phyloP scores from a whole-genome alignment of 257 asterid species.

The Solanum chiquidenum region DNA sequence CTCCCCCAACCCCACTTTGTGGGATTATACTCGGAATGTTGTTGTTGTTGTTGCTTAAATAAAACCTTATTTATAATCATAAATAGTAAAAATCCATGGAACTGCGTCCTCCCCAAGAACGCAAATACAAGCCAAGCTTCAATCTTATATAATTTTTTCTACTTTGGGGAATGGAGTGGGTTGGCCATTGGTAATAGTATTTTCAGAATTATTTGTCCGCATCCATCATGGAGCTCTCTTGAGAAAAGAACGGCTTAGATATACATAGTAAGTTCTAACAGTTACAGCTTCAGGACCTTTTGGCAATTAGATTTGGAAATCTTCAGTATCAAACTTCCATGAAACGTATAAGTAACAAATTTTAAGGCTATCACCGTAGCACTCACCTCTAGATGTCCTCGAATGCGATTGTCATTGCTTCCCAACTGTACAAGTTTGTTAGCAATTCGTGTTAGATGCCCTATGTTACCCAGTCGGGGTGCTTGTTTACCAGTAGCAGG shows the following conservation, averaged over 20 bases:
- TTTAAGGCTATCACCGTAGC: not conserved
- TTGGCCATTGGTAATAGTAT: not conserved
- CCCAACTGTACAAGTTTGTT: conserved; percentile 69
- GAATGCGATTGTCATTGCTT: conserved; percentile 38
- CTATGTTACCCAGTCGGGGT: conserved; percentile 76
- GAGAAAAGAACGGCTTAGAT: not conserved
- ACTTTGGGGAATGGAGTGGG: not conserved
- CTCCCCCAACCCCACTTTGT: not conserved
- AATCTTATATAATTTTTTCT: not conserved
- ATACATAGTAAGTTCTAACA: not conserved
- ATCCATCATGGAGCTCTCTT: not conserved
- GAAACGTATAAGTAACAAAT: not conserved
- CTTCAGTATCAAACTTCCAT: not conserved
- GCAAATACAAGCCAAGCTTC: not conserved
- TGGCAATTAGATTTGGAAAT: not conserved
- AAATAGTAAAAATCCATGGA: not conserved
- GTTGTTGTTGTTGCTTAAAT: not conserved
- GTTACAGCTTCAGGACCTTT: not conserved
- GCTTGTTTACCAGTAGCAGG: conserved; percentile 50
- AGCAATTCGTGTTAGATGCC: conserved; percentile 77
- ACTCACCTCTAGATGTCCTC: conserved; percentile 62
- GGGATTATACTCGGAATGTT: not conserved
- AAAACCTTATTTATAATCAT: not conserved
- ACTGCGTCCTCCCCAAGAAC: not conserved
- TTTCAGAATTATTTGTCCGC: not conserved